Percentiles rank a stretch among this genome's conserved stretches.
Conservation (phyloP, 2,329 filamentous ascomycete genomes). For the Tolypocladium ophioglossoides region DNA sequence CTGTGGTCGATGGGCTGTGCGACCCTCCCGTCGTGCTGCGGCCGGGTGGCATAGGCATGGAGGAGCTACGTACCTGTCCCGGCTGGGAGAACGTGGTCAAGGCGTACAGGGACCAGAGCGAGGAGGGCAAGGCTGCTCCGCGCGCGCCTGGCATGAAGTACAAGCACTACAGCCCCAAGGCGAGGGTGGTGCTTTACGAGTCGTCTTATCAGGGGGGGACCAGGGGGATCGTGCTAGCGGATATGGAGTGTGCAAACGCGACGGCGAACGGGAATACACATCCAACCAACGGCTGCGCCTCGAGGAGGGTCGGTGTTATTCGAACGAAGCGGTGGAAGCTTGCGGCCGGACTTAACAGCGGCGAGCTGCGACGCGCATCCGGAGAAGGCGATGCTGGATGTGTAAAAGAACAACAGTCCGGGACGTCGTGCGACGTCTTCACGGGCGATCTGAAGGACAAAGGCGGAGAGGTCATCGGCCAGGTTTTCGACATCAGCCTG, state of each 20-base stretch:
- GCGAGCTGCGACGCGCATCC: constrained; percentile 12
- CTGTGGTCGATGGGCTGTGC: constrained; percentile 84
- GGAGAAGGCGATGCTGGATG: neutral
- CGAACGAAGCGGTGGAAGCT: constrained; percentile 43
- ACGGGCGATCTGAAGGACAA: constrained; percentile 27
- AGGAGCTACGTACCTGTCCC: constrained; percentile 59
- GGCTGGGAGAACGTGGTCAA: constrained; percentile 75
- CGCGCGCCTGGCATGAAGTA: constrained; percentile 98
- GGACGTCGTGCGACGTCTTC: constrained; percentile 28
- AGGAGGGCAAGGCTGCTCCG: constrained; percentile 55
- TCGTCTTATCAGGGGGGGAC: constrained; percentile 25
- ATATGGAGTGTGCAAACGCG: constrained; percentile 17
- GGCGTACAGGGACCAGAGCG: constrained; percentile 68
- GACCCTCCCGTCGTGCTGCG: constrained; percentile 71
- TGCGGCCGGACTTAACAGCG: constrained; percentile 28
- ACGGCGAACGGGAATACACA: constrained; percentile 4
- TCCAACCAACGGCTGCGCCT: constrained; percentile 11
- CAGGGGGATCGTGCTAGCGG: constrained; percentile 24
- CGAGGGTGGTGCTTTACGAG: constrained; percentile 76
- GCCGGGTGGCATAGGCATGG: constrained; percentile 79
- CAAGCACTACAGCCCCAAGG: constrained; percentile 90
- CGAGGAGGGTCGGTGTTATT: constrained; percentile 38
- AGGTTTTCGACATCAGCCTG: constrained; percentile 59
- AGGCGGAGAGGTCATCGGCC: constrained; percentile 22
- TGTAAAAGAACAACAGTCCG: constrained; percentile 13